Percentiles rank a stretch among this genome's conserved stretches.
Evolutionary conservation across 352 stramenopile genomes (phyloP).

Genomic region (Globisporangium nunn): DNA sequence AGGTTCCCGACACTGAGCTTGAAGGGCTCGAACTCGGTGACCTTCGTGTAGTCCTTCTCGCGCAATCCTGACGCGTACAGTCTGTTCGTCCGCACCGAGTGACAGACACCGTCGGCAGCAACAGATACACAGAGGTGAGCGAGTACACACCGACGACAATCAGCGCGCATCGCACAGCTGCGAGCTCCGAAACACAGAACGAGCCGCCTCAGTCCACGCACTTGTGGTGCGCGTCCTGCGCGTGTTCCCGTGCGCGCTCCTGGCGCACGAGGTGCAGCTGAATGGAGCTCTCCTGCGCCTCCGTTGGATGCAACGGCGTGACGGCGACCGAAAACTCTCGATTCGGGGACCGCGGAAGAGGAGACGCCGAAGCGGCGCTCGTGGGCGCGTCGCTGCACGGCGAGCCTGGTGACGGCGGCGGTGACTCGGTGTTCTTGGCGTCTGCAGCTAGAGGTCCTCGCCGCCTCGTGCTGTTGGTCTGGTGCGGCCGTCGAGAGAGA

Average conservation of each 20-base stretch:
- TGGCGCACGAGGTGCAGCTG: conserved; percentile 48
- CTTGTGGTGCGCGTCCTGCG: conserved; percentile 33
- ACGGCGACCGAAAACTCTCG: background rate
- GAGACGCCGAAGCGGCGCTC: background rate
- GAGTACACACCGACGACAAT: too few relatives aligned
- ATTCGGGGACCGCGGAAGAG: too few relatives aligned
- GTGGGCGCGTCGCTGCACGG: background rate
- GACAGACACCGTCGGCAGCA: background rate
- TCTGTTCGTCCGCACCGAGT: conserved; percentile 11
- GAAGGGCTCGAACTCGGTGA: conserved; percentile 48
- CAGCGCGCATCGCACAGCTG: background rate
- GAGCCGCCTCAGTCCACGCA: conserved; percentile 7
- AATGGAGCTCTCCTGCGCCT: conserved; percentile 57
- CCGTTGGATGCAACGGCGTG: conserved; percentile 32
- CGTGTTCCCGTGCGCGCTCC: conserved; percentile 35
- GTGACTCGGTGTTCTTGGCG: too few relatives aligned
- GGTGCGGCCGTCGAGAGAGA: too few relatives aligned
- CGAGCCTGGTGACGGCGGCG: conserved; percentile 1
- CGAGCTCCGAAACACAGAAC: background rate
- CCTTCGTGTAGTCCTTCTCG: conserved; percentile 48
- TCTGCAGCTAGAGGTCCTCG: too few relatives aligned
- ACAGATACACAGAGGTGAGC: too few relatives aligned
- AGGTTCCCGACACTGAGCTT: conserved; percentile 58
- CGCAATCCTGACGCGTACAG: conserved; percentile 16
- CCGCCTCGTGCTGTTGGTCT: conserved; percentile 3